These are phyloP conservation scores for Paraconiothyrium sp. DNA, from an alignment of 2,329 filamentous ascomycete genomes.

Conservation along the genomic window DNA sequence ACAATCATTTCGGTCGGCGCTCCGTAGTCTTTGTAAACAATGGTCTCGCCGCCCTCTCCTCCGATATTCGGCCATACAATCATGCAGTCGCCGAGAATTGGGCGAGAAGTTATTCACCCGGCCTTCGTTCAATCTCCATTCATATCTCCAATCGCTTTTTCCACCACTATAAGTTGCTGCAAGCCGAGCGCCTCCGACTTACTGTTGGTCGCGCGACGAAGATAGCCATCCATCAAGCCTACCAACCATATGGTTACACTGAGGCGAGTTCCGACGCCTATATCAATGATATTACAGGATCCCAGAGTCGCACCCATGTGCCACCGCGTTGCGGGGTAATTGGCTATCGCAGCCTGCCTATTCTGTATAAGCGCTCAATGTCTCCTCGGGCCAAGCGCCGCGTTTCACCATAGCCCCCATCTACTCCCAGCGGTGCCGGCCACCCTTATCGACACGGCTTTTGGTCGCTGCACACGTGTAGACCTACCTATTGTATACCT, in stretches of 20 bases:
- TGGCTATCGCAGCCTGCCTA: constrained; percentile 17
- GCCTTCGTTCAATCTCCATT: background rate
- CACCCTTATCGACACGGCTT: constrained; percentile 15
- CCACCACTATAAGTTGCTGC: background rate
- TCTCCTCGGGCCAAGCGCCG: constrained; percentile 6
- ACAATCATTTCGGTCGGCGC: too few relatives aligned
- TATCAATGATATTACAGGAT: background rate
- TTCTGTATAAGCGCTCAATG: constrained; percentile 4
- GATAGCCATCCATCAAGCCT: background rate
- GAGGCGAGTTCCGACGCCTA: constrained; percentile 4
- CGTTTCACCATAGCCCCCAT: constrained; percentile 11
- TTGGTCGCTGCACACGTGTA: constrained; percentile 10
- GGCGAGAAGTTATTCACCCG: background rate
- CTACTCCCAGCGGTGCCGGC: constrained; percentile 2
- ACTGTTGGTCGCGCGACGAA: constrained; percentile 1
- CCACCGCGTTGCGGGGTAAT: constrained; percentile 12
- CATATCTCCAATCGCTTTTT: background rate
- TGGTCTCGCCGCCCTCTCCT: too few relatives aligned
- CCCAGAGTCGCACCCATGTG: background rate
- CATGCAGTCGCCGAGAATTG: background rate
- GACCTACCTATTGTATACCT: constrained; percentile 6
- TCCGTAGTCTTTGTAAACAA: too few relatives aligned
- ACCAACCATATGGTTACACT: background rate
- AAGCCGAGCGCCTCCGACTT: background rate
- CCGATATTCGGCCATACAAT: too few relatives aligned